Conservation (phyloP, 768 basidiomycete species). For the Leccinum arenicola region DNA sequence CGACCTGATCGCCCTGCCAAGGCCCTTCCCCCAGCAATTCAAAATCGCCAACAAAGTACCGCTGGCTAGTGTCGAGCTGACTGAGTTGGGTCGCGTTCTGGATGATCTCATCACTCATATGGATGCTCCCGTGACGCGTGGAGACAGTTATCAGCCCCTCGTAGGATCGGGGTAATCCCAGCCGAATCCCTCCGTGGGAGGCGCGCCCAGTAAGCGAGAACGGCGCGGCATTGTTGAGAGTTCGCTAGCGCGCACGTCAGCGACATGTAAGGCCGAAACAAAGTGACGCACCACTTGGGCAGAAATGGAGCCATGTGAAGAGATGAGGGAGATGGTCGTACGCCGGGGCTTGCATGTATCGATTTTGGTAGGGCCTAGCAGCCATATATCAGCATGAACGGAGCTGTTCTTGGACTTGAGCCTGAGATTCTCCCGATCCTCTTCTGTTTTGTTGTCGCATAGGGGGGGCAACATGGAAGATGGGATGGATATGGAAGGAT, state of each 20-base stretch:
- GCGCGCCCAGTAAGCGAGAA: slow-evolving; percentile 14
- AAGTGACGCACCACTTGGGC: slow-evolving; percentile 20
- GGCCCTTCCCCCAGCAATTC: slow-evolving; percentile 8
- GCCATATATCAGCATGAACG: slow-evolving; percentile 40
- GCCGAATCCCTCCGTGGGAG: slow-evolving; percentile 12
- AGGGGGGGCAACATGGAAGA: slow-evolving; percentile 39
- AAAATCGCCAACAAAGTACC: slow-evolving; percentile 29
- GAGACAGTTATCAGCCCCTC: slow-evolving; percentile 18
- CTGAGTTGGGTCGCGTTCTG: slow-evolving; percentile 21
- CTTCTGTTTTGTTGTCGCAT: slow-evolving; percentile 32
- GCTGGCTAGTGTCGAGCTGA: slow-evolving; percentile 13
- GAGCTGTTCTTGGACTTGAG: slow-evolving; percentile 33
- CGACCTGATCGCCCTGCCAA: slow-evolving; percentile 24
- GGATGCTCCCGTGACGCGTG: slow-evolving; percentile 17
- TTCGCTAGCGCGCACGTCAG: slow-evolving; percentile 10
- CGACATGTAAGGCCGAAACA: neutral
- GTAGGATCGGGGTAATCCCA: slow-evolving; percentile 23
- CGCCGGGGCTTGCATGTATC: slow-evolving; percentile 10
- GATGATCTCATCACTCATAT: slow-evolving; percentile 13
- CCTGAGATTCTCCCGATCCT: slow-evolving; percentile 38
- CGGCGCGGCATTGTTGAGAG: slow-evolving; percentile 12
- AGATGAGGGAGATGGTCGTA: slow-evolving; percentile 21
- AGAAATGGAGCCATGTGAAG: slow-evolving; percentile 16
- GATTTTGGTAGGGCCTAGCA: slow-evolving; percentile 19
- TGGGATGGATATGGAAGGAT: slow-evolving; percentile 42